Evolutionary conservation across 495 filamentous ascomycete genomes (phyloP).

Genomic region (Elasticomyces elasticus): DNA sequence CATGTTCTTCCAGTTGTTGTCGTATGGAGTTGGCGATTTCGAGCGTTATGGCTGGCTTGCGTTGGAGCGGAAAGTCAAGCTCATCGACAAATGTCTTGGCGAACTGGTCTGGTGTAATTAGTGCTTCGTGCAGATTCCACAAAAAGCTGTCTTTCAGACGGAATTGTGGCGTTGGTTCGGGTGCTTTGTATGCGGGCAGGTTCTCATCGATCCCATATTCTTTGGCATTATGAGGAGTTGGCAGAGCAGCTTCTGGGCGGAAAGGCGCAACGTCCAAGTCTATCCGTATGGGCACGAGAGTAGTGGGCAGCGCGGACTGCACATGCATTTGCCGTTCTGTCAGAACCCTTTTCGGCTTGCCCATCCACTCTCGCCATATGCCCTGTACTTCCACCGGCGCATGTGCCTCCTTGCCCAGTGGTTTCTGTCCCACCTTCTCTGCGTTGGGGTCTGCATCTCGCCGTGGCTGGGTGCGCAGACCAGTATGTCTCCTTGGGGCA

Average conservation of each 20-base stretch:
- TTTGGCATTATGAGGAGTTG: constrained; percentile 50
- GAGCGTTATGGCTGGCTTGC: constrained; percentile 47
- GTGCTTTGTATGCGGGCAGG: constrained; percentile 63
- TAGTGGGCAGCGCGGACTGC: constrained; percentile 76
- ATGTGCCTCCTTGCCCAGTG: constrained; percentile 73
- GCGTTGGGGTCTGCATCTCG: constrained; percentile 58
- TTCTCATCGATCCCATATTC: constrained; percentile 54
- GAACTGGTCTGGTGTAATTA: constrained; percentile 92
- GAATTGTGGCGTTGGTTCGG: constrained; percentile 69
- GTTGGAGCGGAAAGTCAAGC: constrained; percentile 72
- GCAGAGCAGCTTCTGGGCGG: constrained; percentile 62
- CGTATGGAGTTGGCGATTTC: constrained; percentile 90
- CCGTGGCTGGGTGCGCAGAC: constrained; percentile 62
- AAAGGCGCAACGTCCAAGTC: constrained; percentile 83
- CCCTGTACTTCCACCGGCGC: constrained; percentile 77
- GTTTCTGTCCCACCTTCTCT: constrained; percentile 55
- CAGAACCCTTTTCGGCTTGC: constrained; percentile 52
- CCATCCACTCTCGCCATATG: constrained; percentile 92
- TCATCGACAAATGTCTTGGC: constrained; percentile 85
- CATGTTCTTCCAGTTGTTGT: constrained; percentile 91
- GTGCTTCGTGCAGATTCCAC: constrained; percentile 93
- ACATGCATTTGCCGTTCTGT: constrained; percentile 70
- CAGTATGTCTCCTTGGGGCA: constrained; percentile 66
- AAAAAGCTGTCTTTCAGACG: constrained; percentile 87
- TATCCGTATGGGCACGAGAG: constrained; percentile 90